Evolutionary conservation across 2,329 filamentous ascomycete species (phyloP).

Genomic region (Acephala macrosclerotiorum): DNA sequence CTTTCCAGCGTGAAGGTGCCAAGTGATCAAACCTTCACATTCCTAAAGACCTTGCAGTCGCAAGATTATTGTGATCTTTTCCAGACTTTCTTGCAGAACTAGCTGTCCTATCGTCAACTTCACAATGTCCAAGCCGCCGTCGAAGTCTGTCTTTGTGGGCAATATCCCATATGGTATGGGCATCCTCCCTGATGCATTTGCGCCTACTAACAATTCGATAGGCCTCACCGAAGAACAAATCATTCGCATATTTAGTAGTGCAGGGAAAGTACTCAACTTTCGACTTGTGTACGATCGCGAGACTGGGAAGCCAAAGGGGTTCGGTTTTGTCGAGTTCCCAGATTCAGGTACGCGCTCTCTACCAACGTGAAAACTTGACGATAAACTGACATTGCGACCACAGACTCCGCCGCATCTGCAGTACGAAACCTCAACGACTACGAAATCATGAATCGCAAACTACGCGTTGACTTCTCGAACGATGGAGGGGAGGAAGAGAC

Average conservation of each 20-base stretch:
- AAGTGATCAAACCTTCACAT: conserved; percentile 39
- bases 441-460: conserved; percentile 92
- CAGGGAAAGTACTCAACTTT: conserved; percentile 90
- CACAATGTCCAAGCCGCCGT: conserved; percentile 78
- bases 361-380: conserved; percentile 1
- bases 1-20: conserved; percentile 38
- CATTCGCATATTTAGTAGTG: conserved; percentile 88
- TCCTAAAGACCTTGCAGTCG: conserved; percentile 34
- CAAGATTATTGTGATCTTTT: conserved; percentile 33
- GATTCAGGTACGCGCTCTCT: conserved; percentile 72
- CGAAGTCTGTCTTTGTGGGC: conserved; percentile 83
- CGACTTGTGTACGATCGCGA: conserved; percentile 95
- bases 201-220: conserved; percentile 48
- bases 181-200: neutral
- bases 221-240: conserved; percentile 97
- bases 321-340: conserved; percentile 95
- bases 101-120: neutral
- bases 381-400: conserved; percentile 14
- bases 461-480: conserved; percentile 95
- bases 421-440: conserved; percentile 95
- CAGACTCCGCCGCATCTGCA: conserved; percentile 85
- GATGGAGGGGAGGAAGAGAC: conserved; percentile 74
- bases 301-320: conserved; percentile 93
- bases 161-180: conserved; percentile 81
- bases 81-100: conserved; percentile 8